Base-by-base conservation (phyloP, 164 flowering plant genomes). In the Amborella trichopoda region DNA sequence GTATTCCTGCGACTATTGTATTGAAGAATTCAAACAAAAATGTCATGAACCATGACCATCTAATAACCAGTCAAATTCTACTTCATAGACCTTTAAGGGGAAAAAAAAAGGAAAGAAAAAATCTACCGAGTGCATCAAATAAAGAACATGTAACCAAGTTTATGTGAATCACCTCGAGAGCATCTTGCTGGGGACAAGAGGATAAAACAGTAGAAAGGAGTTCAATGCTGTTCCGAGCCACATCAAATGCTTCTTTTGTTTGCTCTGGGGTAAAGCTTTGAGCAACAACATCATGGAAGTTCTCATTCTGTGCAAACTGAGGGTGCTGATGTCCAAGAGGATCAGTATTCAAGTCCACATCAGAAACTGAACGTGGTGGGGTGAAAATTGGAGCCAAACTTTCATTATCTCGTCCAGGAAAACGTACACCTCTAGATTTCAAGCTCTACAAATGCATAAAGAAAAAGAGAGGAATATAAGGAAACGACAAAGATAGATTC, bases 331-430 rank as follows among this genome's bases (percentile, higher is more conserved):
- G 13, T 21, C 41, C 41, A 37, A 37, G 41, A 48, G 53, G 60
- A 54, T 21, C 53, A 39, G 63, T 52, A 38, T n/a, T 38, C 56
- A 60, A 45, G 14, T 47, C 2, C 24, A 79, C 51, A 51, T 64
- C 78, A 24, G 66, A 28, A 28, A 71, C 76, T 17, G 96, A 69
- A 32, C 78, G 81, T 13, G 95, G 68, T 51, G 99, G 96, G 32
- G 99, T 87, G 50, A 91, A 81, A 33, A 91, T 81, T 4, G 96
- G 96, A 26, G 78, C 96, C 73, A 91, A 66, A 58, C 96, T 91
- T 72, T 87, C 98, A 55, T 72, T 66, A 60, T 83, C 98, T 20
- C 95, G 84, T 21, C 93, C 94, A 49, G 98, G 96, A 57, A 90
- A 90, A 33, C 94, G 71, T 56, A 90, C 62, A 6, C 98, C 96